Evolutionary conservation across 768 basidiomycete genomes (phyloP).

Genomic region (Boletus huronensis): DNA sequence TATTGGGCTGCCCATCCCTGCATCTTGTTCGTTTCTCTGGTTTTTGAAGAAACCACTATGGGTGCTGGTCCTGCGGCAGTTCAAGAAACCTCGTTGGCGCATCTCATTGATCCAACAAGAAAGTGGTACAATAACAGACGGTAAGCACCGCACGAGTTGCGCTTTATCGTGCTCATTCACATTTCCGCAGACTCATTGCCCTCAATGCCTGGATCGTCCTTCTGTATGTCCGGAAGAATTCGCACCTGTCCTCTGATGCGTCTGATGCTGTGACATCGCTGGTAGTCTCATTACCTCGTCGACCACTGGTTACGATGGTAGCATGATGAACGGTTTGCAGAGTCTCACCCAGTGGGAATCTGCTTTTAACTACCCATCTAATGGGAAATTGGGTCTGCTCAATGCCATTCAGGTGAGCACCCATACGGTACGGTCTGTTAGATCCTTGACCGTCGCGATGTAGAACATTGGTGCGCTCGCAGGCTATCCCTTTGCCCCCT

Average conservation of each 20-base stretch:
- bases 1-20: slow-evolving; percentile 22
- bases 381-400: slow-evolving; percentile 58
- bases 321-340: slow-evolving; percentile 79
- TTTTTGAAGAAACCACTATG: slow-evolving; percentile 36
- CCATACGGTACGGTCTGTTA: neutral
- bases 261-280: neutral
- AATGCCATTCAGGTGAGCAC: slow-evolving; percentile 64
- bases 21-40: slow-evolving; percentile 7
- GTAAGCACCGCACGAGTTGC: slow-evolving; percentile 30
- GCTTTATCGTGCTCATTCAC: neutral
- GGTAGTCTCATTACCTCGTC: slow-evolving; percentile 67
- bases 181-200: slow-evolving; percentile 44
- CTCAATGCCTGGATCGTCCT: slow-evolving; percentile 72
- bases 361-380: slow-evolving; percentile 56
- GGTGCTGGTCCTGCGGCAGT: slow-evolving; percentile 41
- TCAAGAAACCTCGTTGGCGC: slow-evolving; percentile 39
- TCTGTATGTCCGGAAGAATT: slow-evolving; percentile 41
- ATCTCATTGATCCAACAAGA: slow-evolving; percentile 60
- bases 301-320: slow-evolving; percentile 72
- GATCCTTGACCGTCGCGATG: neutral
- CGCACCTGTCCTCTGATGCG: neutral
- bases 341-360: slow-evolving; percentile 61
- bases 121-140: slow-evolving; percentile 78
- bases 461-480: slow-evolving; percentile 72
- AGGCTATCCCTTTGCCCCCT: slow-evolving; percentile 68